phyloP scores from a whole-genome alignment of 2,329 filamentous ascomycete genomes.

The Colletotrichum sp. region DNA sequence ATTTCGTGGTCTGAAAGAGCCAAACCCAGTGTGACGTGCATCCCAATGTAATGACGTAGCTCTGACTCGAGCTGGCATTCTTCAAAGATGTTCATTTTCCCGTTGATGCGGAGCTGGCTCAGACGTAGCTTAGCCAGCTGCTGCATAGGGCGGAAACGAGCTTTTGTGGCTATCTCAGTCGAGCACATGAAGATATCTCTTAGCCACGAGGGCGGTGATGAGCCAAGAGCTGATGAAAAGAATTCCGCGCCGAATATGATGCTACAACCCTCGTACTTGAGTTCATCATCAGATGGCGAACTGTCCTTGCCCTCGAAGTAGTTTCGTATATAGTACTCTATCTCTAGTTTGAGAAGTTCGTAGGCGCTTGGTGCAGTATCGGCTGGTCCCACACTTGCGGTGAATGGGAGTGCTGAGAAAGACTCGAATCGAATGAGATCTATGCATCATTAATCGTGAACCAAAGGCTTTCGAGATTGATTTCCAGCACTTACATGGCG shows the following conservation, averaged over 20 bases:
- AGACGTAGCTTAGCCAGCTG: constrained; percentile 25
- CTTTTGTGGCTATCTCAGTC: constrained; percentile 13
- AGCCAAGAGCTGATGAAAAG: neutral
- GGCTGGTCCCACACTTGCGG: neutral
- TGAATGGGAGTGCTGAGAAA: neutral
- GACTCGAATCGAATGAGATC: constrained; percentile 17
- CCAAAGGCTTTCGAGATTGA: fast-evolving
- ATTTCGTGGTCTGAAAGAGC: constrained; percentile 20
- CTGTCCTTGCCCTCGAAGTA: constrained; percentile 25
- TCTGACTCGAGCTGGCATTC: constrained; percentile 30
- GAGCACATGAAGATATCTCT: constrained; percentile 27
- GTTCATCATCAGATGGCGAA: constrained; percentile 22
- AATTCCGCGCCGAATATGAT: constrained; percentile 32
- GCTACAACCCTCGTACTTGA: constrained; percentile 30
- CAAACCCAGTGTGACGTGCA: neutral
- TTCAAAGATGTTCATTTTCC: constrained; percentile 31
- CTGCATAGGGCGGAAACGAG: constrained; percentile 28
- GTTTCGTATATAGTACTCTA: constrained; percentile 32
- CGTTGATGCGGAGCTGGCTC: constrained; percentile 28
- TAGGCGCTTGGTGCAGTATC: constrained; percentile 32
- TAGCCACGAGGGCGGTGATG: constrained; percentile 27
- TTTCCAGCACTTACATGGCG: constrained; percentile 35
- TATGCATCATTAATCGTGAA: neutral
- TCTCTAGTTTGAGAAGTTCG: constrained; percentile 39
- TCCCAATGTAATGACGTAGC: neutral